Conservation (phyloP, 2,329 filamentous ascomycete species). For the Trichophyton simii region DNA sequence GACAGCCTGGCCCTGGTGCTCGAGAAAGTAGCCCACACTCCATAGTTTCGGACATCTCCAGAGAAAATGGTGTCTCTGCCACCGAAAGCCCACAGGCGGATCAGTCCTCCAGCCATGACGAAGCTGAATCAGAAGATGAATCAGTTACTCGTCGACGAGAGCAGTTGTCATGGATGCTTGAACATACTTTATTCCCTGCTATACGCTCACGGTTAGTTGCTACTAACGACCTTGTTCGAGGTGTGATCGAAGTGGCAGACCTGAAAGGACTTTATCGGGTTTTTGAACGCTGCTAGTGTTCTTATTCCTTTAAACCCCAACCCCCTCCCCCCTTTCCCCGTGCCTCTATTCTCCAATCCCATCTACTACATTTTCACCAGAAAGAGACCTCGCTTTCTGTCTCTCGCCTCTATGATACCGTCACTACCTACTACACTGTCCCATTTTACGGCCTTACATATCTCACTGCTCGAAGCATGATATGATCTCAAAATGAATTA, state of each 20-base stretch:
- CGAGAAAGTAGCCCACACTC: background rate
- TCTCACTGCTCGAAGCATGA: background rate
- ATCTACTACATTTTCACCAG: background rate
- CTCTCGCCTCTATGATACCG: too few relatives aligned
- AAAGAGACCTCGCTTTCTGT: too few relatives aligned
- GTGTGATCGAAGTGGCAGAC: slow-evolving; percentile 76
- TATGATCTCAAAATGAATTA: background rate
- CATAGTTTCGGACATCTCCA: background rate
- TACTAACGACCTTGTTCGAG: slow-evolving; percentile 62
- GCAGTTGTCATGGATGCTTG: slow-evolving; percentile 62
- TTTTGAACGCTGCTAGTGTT: slow-evolving; percentile 72
- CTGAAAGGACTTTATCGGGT: slow-evolving; percentile 86
- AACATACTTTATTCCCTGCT: slow-evolving; percentile 80
- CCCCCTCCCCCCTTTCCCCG: too few relatives aligned
- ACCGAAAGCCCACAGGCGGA: slow-evolving; percentile 13
- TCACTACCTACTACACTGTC: background rate
- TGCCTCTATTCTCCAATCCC: background rate
- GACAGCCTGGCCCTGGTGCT: too few relatives aligned
- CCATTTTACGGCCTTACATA: background rate
- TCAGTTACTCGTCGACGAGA: slow-evolving; percentile 40
- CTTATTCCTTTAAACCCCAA: background rate
- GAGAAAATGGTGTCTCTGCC: background rate
- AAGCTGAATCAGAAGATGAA: slow-evolving; percentile 39
- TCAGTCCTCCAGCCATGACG: slow-evolving; percentile 16
- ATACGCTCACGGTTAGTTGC: slow-evolving; percentile 73